Base-by-base conservation (phyloP, 1,284 basidiomycete genomes). In the Pholiota adiposa region DNA sequence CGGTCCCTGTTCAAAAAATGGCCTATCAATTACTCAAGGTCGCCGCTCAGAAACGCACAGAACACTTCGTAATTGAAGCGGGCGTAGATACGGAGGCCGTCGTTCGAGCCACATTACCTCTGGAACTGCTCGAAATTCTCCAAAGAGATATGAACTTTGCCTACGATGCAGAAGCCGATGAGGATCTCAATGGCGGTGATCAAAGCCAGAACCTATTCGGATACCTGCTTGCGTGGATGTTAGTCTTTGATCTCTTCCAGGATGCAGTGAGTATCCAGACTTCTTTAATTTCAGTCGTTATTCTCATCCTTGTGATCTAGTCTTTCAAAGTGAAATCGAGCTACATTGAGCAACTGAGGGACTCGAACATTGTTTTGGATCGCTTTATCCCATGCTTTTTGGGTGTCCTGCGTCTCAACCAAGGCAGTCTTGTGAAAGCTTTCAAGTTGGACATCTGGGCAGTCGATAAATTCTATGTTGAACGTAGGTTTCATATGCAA, bases 141-240 rank as follows among this genome's bases (percentile, higher is more conserved):
- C 83, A 83, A 60, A 76, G 77, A 48, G 65, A 63, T 14, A 50
- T 64, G 23, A 79, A 73, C 27, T 67, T 84, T n/a, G 70, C 70
- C 19, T 69, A 78, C 1, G 79, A 74, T 19, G 74, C 76, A n/a
- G 59, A 65, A 9, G 70, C 70, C 5, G 69, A 75, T 41, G 72
- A 71, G 16, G 72, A 71, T 4, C 69, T 76, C 46, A 43, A 51
- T 12, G 55, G 50, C 16, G 55, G 50, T 31, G 63, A 75, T 8
- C 70, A 75, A 50, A 70, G 65, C n/a, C 41, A 71, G 75, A 61
- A 77, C 51, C 67, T 82, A 4, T 85, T 90, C 62, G 85, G 86
- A 4, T 84, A 88, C 68, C 77, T 98, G n/a, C 80, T 98, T 3
- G 84, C 84, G 7, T 99, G 97, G 97, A 92, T 98, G 85, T 78